phyloP scores from a whole-genome alignment of 148 eudicot genomes.

The Pharnaceum exiguum region DNA sequence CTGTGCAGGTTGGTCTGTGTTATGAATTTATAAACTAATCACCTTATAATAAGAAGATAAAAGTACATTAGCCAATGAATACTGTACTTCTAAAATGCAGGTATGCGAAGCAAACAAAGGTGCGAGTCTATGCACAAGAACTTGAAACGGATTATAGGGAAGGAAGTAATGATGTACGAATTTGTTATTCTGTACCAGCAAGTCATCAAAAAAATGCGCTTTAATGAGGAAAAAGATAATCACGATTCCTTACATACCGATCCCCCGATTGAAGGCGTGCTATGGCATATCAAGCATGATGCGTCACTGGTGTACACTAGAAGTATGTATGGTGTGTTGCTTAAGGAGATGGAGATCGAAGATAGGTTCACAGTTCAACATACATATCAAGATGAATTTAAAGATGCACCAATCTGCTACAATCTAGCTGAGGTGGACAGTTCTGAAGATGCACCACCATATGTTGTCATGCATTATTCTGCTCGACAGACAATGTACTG shows the following conservation, averaged over 20 bases:
- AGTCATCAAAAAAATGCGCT: neutral
- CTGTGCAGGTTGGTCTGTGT: neutral
- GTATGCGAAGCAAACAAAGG: constrained; percentile 1
- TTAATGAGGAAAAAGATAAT: neutral
- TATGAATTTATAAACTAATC: too few relatives aligned
- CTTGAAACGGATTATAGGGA: neutral
- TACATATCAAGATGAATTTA: too few relatives aligned
- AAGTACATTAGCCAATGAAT: too few relatives aligned
- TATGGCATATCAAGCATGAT: neutral
- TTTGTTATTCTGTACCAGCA: neutral
- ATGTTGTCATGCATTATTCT: too few relatives aligned
- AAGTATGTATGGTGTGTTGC: neutral
- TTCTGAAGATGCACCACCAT: too few relatives aligned
- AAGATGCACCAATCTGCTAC: too few relatives aligned
- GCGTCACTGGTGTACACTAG: neutral
- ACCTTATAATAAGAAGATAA: too few relatives aligned
- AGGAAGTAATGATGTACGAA: neutral
- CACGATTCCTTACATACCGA: neutral
- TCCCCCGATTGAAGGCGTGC: neutral
- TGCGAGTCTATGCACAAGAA: neutral
- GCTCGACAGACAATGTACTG: too few relatives aligned
- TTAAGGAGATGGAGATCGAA: neutral
- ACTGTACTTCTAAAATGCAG: neutral
- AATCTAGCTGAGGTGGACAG: too few relatives aligned
- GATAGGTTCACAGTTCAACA: too few relatives aligned